A percentile compares a stretch with the other conserved stretches of the same genome.
Evolutionary conservation across 2,329 filamentous ascomycete genomes (phyloP).

Genomic region (Aspergillus fijiensis): DNA sequence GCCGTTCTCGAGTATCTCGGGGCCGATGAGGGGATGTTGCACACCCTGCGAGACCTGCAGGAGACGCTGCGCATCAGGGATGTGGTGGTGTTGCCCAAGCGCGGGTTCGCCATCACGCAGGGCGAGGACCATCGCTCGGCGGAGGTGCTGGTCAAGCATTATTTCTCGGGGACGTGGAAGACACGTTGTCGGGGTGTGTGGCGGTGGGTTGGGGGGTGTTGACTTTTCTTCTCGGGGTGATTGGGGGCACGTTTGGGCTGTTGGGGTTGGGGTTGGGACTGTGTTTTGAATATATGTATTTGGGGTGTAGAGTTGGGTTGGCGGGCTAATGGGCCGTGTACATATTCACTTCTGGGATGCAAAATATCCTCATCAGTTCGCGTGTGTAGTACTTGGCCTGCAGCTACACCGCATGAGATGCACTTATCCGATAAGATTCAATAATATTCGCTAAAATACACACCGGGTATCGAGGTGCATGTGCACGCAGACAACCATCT

Average conservation of each 20-base stretch:
- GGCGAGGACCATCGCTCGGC: conserved; percentile 4
- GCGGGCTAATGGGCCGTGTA: too few relatives aligned
- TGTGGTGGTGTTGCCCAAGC: conserved; percentile 1
- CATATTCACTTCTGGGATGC: too few relatives aligned
- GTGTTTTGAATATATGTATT: too few relatives aligned
- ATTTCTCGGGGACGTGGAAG: conserved; percentile 10
- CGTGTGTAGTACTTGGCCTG: too few relatives aligned
- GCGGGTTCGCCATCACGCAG: conserved; percentile 3
- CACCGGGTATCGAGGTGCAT: too few relatives aligned
- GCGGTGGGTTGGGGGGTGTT: background rate
- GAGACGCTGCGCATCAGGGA: background rate
- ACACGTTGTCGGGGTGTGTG: background rate
- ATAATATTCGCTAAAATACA: too few relatives aligned
- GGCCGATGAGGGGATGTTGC: background rate
- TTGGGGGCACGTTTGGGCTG: background rate
- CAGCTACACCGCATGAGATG: too few relatives aligned
- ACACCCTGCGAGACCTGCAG: background rate
- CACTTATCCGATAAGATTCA: too few relatives aligned
- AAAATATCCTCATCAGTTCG: too few relatives aligned
- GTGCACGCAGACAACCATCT: too few relatives aligned
- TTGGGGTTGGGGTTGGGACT: background rate
- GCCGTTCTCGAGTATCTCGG: conserved; percentile 4
- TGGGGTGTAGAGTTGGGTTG: too few relatives aligned
- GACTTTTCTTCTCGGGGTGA: background rate
- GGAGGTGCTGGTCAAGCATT: conserved; percentile 9